Percentiles rank a stretch among this genome's conserved stretches.
These are phyloP conservation scores for Tetracladium maxilliforme DNA, from an alignment of 2,329 filamentous ascomycete species.

Conservation along the genomic window DNA sequence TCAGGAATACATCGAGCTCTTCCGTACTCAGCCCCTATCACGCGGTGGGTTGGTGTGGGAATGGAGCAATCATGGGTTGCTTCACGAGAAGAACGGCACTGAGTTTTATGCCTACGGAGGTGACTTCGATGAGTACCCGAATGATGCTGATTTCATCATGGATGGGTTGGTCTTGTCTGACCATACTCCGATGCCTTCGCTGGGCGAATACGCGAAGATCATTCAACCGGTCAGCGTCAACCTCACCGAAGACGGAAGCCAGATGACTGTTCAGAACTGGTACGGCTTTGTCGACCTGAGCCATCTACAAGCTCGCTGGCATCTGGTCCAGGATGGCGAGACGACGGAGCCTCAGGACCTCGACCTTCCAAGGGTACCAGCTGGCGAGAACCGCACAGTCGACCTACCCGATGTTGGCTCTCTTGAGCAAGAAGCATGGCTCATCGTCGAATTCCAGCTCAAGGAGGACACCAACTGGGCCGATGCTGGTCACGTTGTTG, in stretches of 20 bases:
- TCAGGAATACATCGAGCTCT: conserved; percentile 51
- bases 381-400: too few species aligned
- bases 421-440: conserved; percentile 26
- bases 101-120: conserved; percentile 26
- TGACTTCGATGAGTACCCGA: conserved; percentile 26
- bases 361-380: too few species aligned
- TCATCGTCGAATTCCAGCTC: conserved; percentile 28
- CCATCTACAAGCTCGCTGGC: conserved; percentile 29
- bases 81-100: conserved; percentile 13
- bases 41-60: conserved; percentile 46
- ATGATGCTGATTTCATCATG: conserved; percentile 26
- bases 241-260: too few species aligned
- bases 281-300: conserved; percentile 38
- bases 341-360: too few species aligned
- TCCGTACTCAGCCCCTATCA: conserved; percentile 41
- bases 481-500: conserved; percentile 33
- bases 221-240: conserved; percentile 22
- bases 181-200: conserved; percentile 23
- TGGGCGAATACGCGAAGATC: conserved; percentile 23
- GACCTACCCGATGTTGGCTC: too few species aligned
- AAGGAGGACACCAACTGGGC: conserved; percentile 32
- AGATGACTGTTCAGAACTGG: conserved; percentile 22
- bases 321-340: conserved; percentile 24
- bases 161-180: conserved; percentile 23
- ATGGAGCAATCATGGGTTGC: conserved; percentile 23